These are phyloP conservation scores for Penicillium oxalicum DNA, from an alignment of 2,329 filamentous ascomycete genomes.

Conservation along the genomic window DNA sequence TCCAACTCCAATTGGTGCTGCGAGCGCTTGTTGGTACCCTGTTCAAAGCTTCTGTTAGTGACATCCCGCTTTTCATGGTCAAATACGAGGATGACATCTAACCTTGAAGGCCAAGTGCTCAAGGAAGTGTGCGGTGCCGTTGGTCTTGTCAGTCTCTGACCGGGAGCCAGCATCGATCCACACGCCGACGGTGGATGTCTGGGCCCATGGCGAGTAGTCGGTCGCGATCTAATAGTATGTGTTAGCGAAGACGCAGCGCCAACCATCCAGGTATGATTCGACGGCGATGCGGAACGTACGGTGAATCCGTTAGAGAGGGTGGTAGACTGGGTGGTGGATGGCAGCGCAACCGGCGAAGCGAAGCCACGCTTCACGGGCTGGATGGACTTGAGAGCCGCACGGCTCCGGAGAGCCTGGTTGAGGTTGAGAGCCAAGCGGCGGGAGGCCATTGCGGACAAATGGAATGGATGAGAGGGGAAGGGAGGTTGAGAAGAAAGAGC, in stretches of 20 bases:
- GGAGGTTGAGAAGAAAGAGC: slow-evolving; percentile 46
- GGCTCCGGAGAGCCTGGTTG: slow-evolving; percentile 80
- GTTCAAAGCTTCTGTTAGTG: too few relatives aligned
- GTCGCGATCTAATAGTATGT: slow-evolving; percentile 70
- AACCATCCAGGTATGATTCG: slow-evolving; percentile 8
- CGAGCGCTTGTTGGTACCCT: slow-evolving; percentile 86
- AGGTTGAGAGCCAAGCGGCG: slow-evolving; percentile 95
- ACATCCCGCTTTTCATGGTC: background rate
- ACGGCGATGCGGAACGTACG: slow-evolving; percentile 47
- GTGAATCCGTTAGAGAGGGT: slow-evolving; percentile 97
- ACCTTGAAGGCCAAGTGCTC: slow-evolving; percentile 99
- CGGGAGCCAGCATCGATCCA: slow-evolving; percentile 99
- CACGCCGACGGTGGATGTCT: slow-evolving; percentile 96
- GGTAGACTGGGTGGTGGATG: slow-evolving; percentile 84
- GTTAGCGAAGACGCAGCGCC: slow-evolving; percentile 26
- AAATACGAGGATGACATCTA: slow-evolving; percentile 22
- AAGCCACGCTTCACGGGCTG: slow-evolving; percentile 77
- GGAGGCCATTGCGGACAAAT: slow-evolving; percentile 69
- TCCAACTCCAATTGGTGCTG: slow-evolving; percentile 98
- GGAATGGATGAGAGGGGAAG: slow-evolving; percentile 35
- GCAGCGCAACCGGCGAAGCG: slow-evolving; percentile 70
- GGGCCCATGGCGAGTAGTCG: slow-evolving; percentile 95
- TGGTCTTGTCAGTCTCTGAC: slow-evolving; percentile 96
- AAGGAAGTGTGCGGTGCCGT: slow-evolving; percentile 98
- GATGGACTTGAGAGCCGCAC: slow-evolving; percentile 73